Evolutionary conservation across 306 rosid genomes (phyloP), one percentile per base, ranked within the genome.

Genomic region (Inga oerstediana): DNA sequence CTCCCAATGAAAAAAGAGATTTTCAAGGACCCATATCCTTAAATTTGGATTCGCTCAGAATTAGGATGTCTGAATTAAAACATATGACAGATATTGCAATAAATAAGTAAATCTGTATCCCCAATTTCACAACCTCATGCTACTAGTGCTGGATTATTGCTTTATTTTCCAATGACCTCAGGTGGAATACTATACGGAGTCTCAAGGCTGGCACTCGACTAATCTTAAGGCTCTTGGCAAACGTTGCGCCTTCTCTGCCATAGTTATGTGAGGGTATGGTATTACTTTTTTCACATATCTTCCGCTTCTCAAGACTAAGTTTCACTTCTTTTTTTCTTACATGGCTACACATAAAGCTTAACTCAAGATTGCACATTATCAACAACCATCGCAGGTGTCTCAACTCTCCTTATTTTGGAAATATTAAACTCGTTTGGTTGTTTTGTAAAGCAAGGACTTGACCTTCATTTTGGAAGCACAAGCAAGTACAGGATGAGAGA

Each of bases 161-260:
- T 27, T 34, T 30, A 3, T 51, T 16, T 71, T 22, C 10, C 72
- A 22, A 45, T 67, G 14, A 83, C 68, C 27, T 72, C 72, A 87
- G 92, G 90, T 89, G 81, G 92, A 87, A 61, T 72, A 76, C 85
- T 87, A 87, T 80, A 79, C 80, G 54, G 88, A 85, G 77, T 80
- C 83, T 20, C 52, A 10, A 56, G 92, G 90, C 64, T 89, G 90
- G 90, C 64, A 81, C 45, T 35, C 59, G 16, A 78, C 89, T 32
- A 45, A 75, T 69, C 82, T 79, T 37, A 87, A 72, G 76, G 88
- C 75, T 56, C 45, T 89, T 30, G 92, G 92, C n/a, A 87, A 83
- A 67, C 61, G 90, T 41, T 83, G 86, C 81, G 72, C n/a, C 78
- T 83, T 89, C 65, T 85, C 90, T 56, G 85, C 90, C 62, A 13